These are phyloP conservation scores for Fusarium longipes DNA, from an alignment of 2,329 filamentous ascomycete genomes.

Conservation along the genomic window DNA sequence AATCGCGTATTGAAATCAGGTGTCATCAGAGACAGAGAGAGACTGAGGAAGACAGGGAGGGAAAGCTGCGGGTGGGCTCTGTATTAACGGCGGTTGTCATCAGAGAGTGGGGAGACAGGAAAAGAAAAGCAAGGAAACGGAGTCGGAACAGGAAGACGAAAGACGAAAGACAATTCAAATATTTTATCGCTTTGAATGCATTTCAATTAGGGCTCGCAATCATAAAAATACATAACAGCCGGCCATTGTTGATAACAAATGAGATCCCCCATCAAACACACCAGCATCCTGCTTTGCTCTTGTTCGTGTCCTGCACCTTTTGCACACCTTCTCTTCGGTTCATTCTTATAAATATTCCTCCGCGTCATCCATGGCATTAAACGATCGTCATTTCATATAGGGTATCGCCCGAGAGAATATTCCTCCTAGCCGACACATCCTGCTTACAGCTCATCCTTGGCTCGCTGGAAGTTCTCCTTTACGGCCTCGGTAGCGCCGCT, in stretches of 20 bases:
- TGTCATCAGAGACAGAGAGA: too few species aligned
- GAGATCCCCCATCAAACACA: constrained; percentile 41
- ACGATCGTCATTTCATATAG: constrained; percentile 46
- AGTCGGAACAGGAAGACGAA: too few species aligned
- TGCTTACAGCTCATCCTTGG: constrained; percentile 56
- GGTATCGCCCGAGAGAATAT: constrained; percentile 48
- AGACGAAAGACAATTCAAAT: too few species aligned
- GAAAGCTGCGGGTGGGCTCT: too few species aligned
- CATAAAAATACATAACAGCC: constrained; percentile 35
- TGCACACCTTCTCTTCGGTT: constrained; percentile 2
- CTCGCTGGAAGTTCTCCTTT: constrained; percentile 52
- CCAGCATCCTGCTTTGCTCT: constrained; percentile 19
- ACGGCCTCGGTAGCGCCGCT: constrained; percentile 57
- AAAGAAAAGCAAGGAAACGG: too few species aligned
- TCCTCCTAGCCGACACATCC: constrained; percentile 19
- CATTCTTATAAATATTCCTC: constrained; percentile 26
- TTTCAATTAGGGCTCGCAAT: constrained; percentile 30
- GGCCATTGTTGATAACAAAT: constrained; percentile 27
- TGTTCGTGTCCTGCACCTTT: constrained; percentile 29
- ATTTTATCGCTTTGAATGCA: constrained; percentile 4
- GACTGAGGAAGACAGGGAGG: too few species aligned
- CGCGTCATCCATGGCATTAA: constrained; percentile 40
- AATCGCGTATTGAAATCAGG: too few species aligned
- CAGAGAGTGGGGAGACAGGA: too few species aligned
- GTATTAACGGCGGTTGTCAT: too few species aligned